These are phyloP conservation scores for Phytophthora parvispora DNA, from an alignment of 352 stramenopile genomes.

Conservation along the genomic window DNA sequence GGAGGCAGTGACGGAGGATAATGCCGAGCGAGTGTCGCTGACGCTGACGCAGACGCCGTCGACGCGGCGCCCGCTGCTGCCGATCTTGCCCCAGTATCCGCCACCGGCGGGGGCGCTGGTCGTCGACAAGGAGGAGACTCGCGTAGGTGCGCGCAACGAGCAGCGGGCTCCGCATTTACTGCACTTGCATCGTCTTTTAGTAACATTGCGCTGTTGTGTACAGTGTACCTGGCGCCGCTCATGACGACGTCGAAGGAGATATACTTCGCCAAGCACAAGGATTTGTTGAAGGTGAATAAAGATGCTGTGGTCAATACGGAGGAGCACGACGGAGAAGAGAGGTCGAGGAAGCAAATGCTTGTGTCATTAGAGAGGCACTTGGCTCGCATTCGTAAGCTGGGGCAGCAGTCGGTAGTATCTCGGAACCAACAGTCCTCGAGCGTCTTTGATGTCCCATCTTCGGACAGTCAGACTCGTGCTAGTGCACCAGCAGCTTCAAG, in stretches of 20 bases:
- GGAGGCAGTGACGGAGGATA: neutral
- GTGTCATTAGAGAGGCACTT: slow-evolving; percentile 23
- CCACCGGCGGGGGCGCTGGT: slow-evolving; percentile 27
- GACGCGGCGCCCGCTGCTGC: slow-evolving; percentile 14
- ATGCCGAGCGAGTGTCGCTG: neutral
- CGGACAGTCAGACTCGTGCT: slow-evolving; percentile 1
- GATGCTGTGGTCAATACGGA: neutral
- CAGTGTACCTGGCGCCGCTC: slow-evolving; percentile 53
- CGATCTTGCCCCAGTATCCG: slow-evolving; percentile 35
- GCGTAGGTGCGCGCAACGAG: slow-evolving; percentile 36
- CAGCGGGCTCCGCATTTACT: neutral
- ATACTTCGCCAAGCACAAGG: slow-evolving; percentile 43
- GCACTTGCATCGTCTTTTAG: neutral
- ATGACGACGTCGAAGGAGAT: slow-evolving; percentile 55
- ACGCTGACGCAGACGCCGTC: neutral
- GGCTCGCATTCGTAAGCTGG: slow-evolving; percentile 8
- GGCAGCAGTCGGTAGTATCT: slow-evolving; percentile 2
- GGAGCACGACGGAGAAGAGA: neutral
- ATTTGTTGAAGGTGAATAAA: slow-evolving; percentile 16
- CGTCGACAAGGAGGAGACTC: slow-evolving; percentile 37
- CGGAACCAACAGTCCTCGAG: slow-evolving; percentile 20
- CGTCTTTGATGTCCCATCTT: slow-evolving; percentile 25
- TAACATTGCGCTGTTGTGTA: neutral
- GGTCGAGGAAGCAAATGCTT: slow-evolving; percentile 18
- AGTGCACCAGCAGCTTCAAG: neutral